These are phyloP conservation scores for Hemileia vastatrix DNA, from an alignment of 1,284 basidiomycete species.

Conservation along the genomic window DNA sequence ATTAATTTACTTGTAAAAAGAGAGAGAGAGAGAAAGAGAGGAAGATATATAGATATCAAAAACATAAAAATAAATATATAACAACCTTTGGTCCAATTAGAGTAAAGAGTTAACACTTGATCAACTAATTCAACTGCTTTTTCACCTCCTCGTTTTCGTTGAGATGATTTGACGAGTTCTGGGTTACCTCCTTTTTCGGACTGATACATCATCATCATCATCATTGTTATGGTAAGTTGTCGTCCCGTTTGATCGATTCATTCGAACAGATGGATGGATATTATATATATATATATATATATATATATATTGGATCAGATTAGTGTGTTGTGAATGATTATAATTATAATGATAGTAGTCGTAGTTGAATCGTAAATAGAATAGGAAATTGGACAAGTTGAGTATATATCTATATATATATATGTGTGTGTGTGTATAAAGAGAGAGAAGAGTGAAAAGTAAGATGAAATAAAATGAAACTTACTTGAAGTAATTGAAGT, in stretches of 20 bases:
- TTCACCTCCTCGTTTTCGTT: slow-evolving; percentile 71
- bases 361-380: background rate
- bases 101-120: slow-evolving; percentile 83
- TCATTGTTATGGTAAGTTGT: background rate
- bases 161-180: slow-evolving; percentile 82
- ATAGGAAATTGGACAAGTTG: background rate
- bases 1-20: no score
- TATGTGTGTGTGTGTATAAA: no score
- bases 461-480: no score
- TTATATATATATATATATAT: no score
- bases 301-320: background rate
- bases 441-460: no score
- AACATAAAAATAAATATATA: no score
- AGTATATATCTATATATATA: no score
- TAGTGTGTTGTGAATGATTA: background rate
- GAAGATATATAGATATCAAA: no score
- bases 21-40: no score
- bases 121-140: slow-evolving; percentile 72
- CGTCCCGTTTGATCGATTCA: background rate
- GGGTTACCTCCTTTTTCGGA: slow-evolving; percentile 69
- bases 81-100: slow-evolving; percentile 62
- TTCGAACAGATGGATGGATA: no score
- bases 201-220: background rate
- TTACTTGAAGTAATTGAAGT: slow-evolving; percentile 16
- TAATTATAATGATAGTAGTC: background rate